Conservation (phyloP, 352 stramenopile species). For the Pythium insidiosum region DNA sequence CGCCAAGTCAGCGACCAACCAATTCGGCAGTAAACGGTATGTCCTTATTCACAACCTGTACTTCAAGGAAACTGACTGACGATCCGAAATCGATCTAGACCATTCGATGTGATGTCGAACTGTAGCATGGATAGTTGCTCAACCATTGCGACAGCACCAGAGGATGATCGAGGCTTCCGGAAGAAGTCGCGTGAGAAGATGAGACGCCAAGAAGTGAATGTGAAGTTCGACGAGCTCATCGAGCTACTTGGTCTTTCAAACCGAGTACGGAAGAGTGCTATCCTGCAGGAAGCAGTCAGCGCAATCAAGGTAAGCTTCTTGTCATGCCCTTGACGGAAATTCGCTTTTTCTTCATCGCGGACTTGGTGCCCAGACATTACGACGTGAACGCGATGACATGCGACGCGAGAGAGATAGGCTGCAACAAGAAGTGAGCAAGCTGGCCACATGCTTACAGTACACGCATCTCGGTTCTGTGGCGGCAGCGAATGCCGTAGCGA, state of each 20-base stretch:
- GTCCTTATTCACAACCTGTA: no score
- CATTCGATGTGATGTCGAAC: slow-evolving; percentile 29
- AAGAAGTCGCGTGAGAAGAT: slow-evolving; percentile 80
- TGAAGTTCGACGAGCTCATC: slow-evolving; percentile 75
- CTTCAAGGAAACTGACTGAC: no score
- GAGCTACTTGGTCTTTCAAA: slow-evolving; percentile 62
- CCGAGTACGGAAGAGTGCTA: slow-evolving; percentile 63
- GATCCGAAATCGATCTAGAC: no score
- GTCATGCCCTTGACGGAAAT: no score
- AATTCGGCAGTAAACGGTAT: slow-evolving; percentile 30
- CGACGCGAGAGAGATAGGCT: slow-evolving; percentile 46
- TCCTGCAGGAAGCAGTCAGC: slow-evolving; percentile 61
- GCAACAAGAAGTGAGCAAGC: slow-evolving; percentile 59
- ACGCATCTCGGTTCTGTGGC: slow-evolving; percentile 44
- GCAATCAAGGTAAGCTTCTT: no score
- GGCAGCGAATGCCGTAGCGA: slow-evolving; percentile 30
- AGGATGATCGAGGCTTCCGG: slow-evolving; percentile 53
- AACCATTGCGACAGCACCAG: slow-evolving; percentile 31
- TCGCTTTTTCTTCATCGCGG: no score
- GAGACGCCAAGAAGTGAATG: slow-evolving; percentile 70
- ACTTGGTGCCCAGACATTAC: no score
- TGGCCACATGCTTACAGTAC: slow-evolving; percentile 59
- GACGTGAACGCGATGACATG: slow-evolving; percentile 53
- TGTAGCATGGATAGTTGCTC: slow-evolving; percentile 39
- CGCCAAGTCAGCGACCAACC: slow-evolving; percentile 2